Evolutionary conservation across 2,329 filamentous ascomycete species (phyloP), one percentile per base, ranked within the genome.

Genomic region (Aspergillus texensis): DNA sequence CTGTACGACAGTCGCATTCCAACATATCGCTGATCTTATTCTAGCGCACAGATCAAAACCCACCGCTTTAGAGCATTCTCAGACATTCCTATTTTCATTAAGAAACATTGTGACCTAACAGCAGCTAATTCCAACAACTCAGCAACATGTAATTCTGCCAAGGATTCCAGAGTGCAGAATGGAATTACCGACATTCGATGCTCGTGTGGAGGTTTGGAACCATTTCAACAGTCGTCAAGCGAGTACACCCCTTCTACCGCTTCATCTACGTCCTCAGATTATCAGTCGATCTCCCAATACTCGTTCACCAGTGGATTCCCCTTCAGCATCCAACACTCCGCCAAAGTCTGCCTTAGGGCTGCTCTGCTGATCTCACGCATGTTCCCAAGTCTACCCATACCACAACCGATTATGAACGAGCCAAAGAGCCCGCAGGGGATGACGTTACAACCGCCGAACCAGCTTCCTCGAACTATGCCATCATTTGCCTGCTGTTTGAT

Each of bases 401-500:
- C 80, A 8, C 67, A 72, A 34, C 75, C 78, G 48, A 59, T 74
- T 1, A 65, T 64, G 14, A 69, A 70, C n/a, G 39, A 60, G 19
- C 45, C 41, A 32, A 65, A 61, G 14, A 63, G 60, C 39, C 65
- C 59, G 24, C 68, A 61, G 59, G 70, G 62, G 10, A 52, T 66
- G 36, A 63, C 61, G 28, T 56, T 65, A 28, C 64, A 68, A 28
- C 68, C 65, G 32, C 64, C 50, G 28, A 70, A 65, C 60, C 60
- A 72, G 34, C 59, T 76, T 16, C 79, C 80, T 5, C 77, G 80
- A 6, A 81, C 80, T 2, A 81, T 82, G 79, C 80, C 80, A 0
- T 79, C 78, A 0, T 82, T 82, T 63, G 79, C 80, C 26, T 81
- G 79, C 69, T 82, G 80, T 63, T 72, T 80, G 9, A 81, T 82